Base-by-base conservation (phyloP, 805 yeast genomes). In the Yamadazyma takamatsuzukensis region DNA sequence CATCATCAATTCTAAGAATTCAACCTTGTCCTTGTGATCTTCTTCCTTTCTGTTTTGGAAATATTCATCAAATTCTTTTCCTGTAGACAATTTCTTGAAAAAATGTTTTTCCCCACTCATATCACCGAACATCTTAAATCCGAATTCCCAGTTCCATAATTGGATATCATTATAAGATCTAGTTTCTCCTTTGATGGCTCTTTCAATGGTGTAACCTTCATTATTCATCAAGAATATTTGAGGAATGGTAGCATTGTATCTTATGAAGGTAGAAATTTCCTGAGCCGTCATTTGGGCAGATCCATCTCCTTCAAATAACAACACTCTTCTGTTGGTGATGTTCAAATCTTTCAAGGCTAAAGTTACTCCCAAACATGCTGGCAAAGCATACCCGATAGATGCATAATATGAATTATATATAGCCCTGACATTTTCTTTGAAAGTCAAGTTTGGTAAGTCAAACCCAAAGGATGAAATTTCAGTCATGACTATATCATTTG, bases 221-320 rank as follows among this genome's bases (percentile, higher is more conserved):
- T 89, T 89, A 61, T 89, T 89, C 59, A 87, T 64, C 32, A 89
- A 58, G 45, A 88, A 73, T 17, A 89, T 70, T 25, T 81, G 74
- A 15, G 95, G 86, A 4, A 22, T 23, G 14, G 29, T 27, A 25
- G 82, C 66, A 13, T 68, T 64, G 40, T 72, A 64, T 40, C 85
- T 72, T 24, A 83, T 55, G 49, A 74, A 76, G 2, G 85, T 70
- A 1, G 86, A 75, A 30, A 80, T 57, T 52, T 89, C 97, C 67
- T 89, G 96, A 34, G 83, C 68, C 4, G 96, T 87, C 95, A 89
- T 84, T 64, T 86, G 95, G 2, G 96, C 90, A 2, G 95, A 80
- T 1, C 97, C 97, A 55, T 89, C 97, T 35, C 97, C 96, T 64
- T 84, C 88, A 12, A 86, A 61, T 15, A 88, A 64, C 14, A 86